A percentile compares a stretch with the other conserved stretches of the same genome.
phyloP scores from a whole-genome alignment of 1,284 basidiomycete genomes.

The Phlebopus sp. region DNA sequence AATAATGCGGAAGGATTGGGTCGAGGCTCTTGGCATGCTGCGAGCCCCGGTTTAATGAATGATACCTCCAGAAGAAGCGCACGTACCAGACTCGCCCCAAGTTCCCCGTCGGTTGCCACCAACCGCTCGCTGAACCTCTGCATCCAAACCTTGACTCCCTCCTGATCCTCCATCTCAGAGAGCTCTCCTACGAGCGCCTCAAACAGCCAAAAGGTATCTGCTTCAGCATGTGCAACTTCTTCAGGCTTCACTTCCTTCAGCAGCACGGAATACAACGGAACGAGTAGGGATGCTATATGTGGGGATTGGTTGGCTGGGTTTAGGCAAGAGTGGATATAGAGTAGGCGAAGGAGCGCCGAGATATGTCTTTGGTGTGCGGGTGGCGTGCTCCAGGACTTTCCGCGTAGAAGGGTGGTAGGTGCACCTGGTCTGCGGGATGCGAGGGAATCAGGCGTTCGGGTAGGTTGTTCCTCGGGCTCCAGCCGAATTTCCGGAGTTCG shows the following conservation, averaged over 20 bases:
- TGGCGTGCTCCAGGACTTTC: constrained; percentile 43
- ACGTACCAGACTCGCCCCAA: constrained; percentile 60
- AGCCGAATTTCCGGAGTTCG: constrained; percentile 57
- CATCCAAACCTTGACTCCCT: constrained; percentile 60
- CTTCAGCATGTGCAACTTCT: constrained; percentile 66
- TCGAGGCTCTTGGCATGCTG: constrained; percentile 63
- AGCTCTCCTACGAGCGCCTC: constrained; percentile 72
- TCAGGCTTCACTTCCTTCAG: constrained; percentile 58
- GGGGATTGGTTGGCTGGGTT: constrained; percentile 71
- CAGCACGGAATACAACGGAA: constrained; percentile 65
- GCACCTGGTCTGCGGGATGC: constrained; percentile 27
- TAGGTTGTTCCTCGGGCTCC: constrained; percentile 33
- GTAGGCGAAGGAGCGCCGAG: constrained; percentile 64
- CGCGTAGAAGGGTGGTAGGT: constrained; percentile 52
- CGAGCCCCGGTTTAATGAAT: constrained; percentile 7
- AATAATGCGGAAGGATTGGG: constrained; percentile 73
- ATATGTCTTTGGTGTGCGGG: constrained; percentile 57
- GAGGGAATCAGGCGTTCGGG: constrained; percentile 29
- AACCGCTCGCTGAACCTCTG: constrained; percentile 59
- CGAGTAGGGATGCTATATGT: constrained; percentile 62
- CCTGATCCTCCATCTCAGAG: constrained; percentile 65
- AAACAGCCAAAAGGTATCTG: constrained; percentile 79
- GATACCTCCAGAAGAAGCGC: neutral
- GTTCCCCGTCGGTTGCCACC: constrained; percentile 62
- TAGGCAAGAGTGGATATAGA: constrained; percentile 69